These are phyloP conservation scores for Sophora flavescens DNA, from an alignment of 306 rosid species.

Conservation along the genomic window DNA sequence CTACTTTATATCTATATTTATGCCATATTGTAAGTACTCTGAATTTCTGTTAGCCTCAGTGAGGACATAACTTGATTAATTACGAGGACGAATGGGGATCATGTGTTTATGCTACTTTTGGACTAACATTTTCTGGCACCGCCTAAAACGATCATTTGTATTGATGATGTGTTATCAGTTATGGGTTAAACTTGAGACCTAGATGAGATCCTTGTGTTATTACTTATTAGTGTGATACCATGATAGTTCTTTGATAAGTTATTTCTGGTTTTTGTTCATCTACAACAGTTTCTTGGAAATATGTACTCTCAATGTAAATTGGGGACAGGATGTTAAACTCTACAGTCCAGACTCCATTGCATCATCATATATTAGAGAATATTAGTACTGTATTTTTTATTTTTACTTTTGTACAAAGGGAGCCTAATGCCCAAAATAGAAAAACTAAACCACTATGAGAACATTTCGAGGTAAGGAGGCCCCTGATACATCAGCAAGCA, in stretches of 20 bases:
- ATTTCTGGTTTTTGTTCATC: background rate
- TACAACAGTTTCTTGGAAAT: background rate
- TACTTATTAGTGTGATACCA: background rate
- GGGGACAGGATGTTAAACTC: background rate
- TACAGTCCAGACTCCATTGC: background rate
- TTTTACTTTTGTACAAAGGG: too few relatives aligned
- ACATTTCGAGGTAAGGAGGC: too few relatives aligned
- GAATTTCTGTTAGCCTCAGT: slow-evolving; percentile 23
- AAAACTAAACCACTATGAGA: too few relatives aligned
- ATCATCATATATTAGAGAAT: background rate
- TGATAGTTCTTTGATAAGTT: background rate
- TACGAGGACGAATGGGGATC: slow-evolving; percentile 32
- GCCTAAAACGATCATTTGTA: slow-evolving; percentile 15
- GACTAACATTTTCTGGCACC: slow-evolving; percentile 8
- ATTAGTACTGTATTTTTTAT: too few relatives aligned
- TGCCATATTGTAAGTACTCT: slow-evolving; percentile 24
- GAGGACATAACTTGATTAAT: slow-evolving; percentile 21
- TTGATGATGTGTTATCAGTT: slow-evolving; percentile 39
- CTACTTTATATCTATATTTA: slow-evolving; percentile 35
- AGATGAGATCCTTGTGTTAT: slow-evolving; percentile 25
- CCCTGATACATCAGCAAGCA: too few relatives aligned
- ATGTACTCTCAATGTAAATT: background rate
- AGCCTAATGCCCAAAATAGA: too few relatives aligned
- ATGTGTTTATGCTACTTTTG: slow-evolving; percentile 30
- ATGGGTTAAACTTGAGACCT: slow-evolving; percentile 25